Evolutionary conservation across 2,329 filamentous ascomycete genomes (phyloP).

Genomic region (Scedosporium boydii): DNA sequence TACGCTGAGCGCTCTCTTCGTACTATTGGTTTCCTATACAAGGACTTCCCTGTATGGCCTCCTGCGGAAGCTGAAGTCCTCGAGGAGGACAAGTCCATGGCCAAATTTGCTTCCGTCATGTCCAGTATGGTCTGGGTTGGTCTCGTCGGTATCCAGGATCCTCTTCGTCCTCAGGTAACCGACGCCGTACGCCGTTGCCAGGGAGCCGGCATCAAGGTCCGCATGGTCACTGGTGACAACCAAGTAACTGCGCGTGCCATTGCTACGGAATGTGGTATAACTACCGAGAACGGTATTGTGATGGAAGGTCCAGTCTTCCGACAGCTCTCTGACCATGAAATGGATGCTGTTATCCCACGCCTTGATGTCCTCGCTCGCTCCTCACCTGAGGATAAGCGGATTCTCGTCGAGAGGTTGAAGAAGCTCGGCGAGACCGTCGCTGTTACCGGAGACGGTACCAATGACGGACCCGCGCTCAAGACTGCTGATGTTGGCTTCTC

Average conservation of each 20-base stretch:
- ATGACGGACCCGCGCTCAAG: conserved; percentile 51
- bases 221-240: conserved; percentile 45
- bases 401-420: conserved; percentile 52
- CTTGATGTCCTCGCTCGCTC: conserved; percentile 54
- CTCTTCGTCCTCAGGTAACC: conserved; percentile 48
- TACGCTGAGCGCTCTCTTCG: conserved; percentile 60
- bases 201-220: conserved; percentile 51
- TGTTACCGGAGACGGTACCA: conserved; percentile 53
- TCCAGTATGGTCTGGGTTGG: conserved; percentile 46
- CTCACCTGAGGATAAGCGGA: conserved; percentile 56
- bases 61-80: neutral
- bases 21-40: conserved; percentile 66
- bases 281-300: conserved; percentile 50
- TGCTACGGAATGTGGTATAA: conserved; percentile 55
- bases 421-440: conserved; percentile 49
- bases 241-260: conserved; percentile 54
- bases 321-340: conserved; percentile 41
- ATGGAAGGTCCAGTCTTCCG: conserved; percentile 57
- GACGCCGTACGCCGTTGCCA: conserved; percentile 52
- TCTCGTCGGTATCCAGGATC: conserved; percentile 58
- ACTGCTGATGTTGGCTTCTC: conserved; percentile 54
- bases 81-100: conserved; percentile 40
- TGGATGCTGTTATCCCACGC: conserved; percentile 40
- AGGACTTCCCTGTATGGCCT: conserved; percentile 48
- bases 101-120: conserved; percentile 39